phyloP scores from a whole-genome alignment of 2,329 filamentous ascomycete genomes.

The Geosmithia flava region DNA sequence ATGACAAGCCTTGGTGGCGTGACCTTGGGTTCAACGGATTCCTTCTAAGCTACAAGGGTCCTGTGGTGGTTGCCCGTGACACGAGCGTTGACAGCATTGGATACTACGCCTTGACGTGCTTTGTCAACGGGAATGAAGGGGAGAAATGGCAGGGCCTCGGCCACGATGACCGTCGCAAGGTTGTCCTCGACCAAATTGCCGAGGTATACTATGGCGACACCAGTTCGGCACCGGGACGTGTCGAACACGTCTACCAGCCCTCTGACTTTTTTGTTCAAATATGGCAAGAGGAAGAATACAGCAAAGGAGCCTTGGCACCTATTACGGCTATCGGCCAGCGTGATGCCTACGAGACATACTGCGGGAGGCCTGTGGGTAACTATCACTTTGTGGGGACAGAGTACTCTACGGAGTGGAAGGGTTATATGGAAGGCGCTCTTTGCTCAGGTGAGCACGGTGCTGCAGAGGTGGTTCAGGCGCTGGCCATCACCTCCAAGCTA shows the following conservation, averaged over 20 bases:
- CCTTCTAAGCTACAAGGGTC: conserved; percentile 24
- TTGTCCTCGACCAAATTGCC: conserved; percentile 20
- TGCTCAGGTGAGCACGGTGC: conserved; percentile 5
- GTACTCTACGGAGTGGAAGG: conserved; percentile 32
- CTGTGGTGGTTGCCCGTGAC: conserved; percentile 25
- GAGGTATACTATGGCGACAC: conserved; percentile 11
- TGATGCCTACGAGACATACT: conserved; percentile 11
- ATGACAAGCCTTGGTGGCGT: conserved; percentile 19
- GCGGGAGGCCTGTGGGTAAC: conserved; percentile 21
- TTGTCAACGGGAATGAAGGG: conserved; percentile 24
- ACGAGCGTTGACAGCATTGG: conserved; percentile 18
- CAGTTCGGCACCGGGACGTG: conserved; percentile 3
- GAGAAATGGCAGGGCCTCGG: conserved; percentile 18
- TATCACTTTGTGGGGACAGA: conserved; percentile 38
- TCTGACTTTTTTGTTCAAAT: conserved; percentile 18
- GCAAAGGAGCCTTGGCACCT: conserved; percentile 19
- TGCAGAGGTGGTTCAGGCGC: not conserved
- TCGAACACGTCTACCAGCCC: conserved; percentile 8
- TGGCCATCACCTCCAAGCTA: not conserved
- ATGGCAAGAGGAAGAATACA: conserved; percentile 19
- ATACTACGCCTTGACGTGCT: conserved; percentile 24
- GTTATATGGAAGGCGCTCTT: conserved; percentile 39
- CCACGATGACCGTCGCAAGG: conserved; percentile 12
- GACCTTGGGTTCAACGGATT: conserved; percentile 22
- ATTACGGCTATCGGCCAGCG: conserved; percentile 17